A percentile compares a stretch with the other conserved stretches of the same genome.
Evolutionary conservation across 2,329 filamentous ascomycete genomes (phyloP).

Genomic region (Venturia pyrina): DNA sequence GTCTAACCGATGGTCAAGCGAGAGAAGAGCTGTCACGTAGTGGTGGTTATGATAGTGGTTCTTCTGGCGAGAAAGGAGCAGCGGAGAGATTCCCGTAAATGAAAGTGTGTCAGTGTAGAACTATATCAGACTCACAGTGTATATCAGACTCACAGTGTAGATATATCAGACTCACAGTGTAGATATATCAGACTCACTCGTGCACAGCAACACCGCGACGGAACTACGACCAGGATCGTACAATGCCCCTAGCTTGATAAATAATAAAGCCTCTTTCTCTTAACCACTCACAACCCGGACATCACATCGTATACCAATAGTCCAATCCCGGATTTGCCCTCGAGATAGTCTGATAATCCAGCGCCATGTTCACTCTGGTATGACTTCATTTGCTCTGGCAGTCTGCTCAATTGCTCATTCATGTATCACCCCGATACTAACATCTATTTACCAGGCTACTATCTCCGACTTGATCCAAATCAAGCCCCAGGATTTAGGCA

Average conservation of each 20-base stretch:
- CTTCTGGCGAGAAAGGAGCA: background rate
- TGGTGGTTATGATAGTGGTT: background rate
- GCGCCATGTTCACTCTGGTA: constrained; percentile 13
- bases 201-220: background rate
- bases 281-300: background rate
- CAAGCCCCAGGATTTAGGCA: constrained; percentile 76
- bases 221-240: background rate
- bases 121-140: no score
- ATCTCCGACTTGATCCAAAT: constrained; percentile 93
- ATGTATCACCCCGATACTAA: background rate
- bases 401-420: background rate
- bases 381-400: background rate
- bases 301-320: background rate
- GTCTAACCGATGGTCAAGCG: background rate
- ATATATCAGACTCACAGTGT: no score
- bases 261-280: background rate
- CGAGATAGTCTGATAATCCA: background rate
- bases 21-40: background rate
- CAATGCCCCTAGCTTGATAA: background rate
- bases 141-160: no score
- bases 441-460: constrained; percentile 55
- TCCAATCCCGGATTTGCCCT: background rate
- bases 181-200: no score
- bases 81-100: background rate
- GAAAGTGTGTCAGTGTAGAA: background rate